phyloP scores from a whole-genome alignment of 345 rosid genomes.

The Combretum micranthum region DNA sequence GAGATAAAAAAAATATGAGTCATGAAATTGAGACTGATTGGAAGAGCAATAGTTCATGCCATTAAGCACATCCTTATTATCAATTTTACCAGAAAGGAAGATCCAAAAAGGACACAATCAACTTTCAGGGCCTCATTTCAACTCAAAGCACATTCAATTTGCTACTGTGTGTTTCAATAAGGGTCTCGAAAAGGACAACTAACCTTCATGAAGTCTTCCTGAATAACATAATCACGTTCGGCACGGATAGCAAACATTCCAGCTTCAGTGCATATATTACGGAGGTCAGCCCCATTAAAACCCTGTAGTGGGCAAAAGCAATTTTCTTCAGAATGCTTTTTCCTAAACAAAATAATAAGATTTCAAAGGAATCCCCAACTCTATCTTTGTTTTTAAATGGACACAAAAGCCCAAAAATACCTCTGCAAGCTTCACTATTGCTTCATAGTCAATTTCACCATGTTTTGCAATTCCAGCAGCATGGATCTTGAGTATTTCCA shows the following conservation, averaged over 20 bases:
- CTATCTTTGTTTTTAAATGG: background rate
- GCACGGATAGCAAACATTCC: constrained; percentile 98
- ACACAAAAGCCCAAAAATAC: constrained; percentile 25
- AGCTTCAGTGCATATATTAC: constrained; percentile 96
- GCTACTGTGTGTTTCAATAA: too few relatives aligned
- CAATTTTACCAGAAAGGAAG: too few relatives aligned
- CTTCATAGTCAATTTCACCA: constrained; percentile 95
- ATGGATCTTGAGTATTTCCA: constrained; percentile 95
- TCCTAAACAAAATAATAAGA: background rate
- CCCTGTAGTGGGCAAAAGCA: constrained; percentile 39
- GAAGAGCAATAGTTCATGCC: too few relatives aligned
- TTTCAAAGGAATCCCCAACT: too few relatives aligned
- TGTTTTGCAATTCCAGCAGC: constrained; percentile 95
- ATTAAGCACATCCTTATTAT: too few relatives aligned
- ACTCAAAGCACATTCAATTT: too few relatives aligned
- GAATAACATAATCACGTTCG: constrained; percentile 92
- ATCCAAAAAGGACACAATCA: too few relatives aligned
- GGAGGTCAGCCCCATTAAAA: constrained; percentile 94
- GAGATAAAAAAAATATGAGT: too few relatives aligned
- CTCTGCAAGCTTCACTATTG: constrained; percentile 96
- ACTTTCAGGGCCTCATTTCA: too few relatives aligned
- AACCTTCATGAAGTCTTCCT: constrained; percentile 99
- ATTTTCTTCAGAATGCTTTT: too few relatives aligned
- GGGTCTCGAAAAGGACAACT: background rate
- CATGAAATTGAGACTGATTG: too few relatives aligned